Conservation (phyloP, 305 asterid genomes). For the Solanum hybrid region DNA sequence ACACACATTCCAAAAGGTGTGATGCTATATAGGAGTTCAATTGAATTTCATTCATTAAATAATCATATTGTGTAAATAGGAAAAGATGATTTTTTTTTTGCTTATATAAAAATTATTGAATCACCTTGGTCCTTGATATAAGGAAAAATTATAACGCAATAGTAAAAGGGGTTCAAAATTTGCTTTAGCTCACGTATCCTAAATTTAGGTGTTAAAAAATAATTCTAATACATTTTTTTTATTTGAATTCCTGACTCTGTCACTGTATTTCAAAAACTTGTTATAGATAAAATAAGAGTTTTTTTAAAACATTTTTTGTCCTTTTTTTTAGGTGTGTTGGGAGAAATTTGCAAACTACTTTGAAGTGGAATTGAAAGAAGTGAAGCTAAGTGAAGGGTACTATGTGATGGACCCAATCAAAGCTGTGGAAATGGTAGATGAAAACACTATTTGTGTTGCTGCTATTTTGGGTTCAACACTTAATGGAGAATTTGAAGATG, state of each 20-base stretch:
- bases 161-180: not conserved
- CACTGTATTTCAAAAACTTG: not conserved
- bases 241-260: not conserved
- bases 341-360: constrained; percentile 55
- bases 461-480: constrained; percentile 53
- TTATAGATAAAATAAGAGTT: not conserved
- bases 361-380: constrained; percentile 51
- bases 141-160: not conserved
- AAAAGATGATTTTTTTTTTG: not conserved
- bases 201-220: not conserved
- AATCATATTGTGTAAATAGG: not conserved
- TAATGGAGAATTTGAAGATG: constrained; percentile 53
- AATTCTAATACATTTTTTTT: not conserved
- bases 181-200: not conserved
- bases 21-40: not conserved
- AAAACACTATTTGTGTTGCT: constrained; percentile 55
- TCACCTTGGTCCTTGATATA: not conserved
- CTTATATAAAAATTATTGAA: not conserved
- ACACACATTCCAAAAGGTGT: too few relatives aligned
- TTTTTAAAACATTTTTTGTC: not conserved
- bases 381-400: constrained; percentile 38
- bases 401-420: constrained; percentile 48
- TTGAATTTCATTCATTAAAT: not conserved
- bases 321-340: constrained; percentile 36
- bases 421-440: constrained; percentile 56